Conservation (phyloP, 495 filamentous ascomycete species). For the Halenospora varia region DNA sequence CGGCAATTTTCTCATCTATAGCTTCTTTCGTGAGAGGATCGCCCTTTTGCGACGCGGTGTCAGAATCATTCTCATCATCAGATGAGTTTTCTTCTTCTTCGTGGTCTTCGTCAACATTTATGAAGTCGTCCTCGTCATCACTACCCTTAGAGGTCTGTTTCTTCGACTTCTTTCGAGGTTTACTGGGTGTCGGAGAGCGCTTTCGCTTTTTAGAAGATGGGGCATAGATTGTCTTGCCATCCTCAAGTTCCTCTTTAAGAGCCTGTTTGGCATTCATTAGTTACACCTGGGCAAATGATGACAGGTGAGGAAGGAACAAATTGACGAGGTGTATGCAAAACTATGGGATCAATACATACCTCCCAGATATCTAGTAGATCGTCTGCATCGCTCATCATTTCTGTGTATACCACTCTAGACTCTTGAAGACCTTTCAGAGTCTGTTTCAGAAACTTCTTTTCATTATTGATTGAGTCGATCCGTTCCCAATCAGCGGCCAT, state of each 20-base stretch:
- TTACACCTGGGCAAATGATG: neutral
- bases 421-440: slow-evolving; percentile 33
- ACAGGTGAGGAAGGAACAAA: too few relatives aligned
- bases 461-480: slow-evolving; percentile 31
- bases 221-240: slow-evolving; percentile 46
- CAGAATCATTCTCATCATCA: neutral
- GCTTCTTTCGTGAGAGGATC: slow-evolving; percentile 1
- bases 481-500: slow-evolving; percentile 19
- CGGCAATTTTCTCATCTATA: slow-evolving; percentile 63
- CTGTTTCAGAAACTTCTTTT: slow-evolving; percentile 30
- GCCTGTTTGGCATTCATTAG: neutral
- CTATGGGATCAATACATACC: neutral
- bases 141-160: neutral
- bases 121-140: neutral
- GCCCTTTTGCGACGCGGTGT: slow-evolving; percentile 4
- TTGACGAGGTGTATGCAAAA: too few relatives aligned
- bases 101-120: neutral
- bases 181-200: slow-evolving; percentile 15
- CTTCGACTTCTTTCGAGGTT: slow-evolving; percentile 15
- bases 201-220: slow-evolving; percentile 38
- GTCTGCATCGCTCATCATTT: slow-evolving; percentile 33
- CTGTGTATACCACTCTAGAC: slow-evolving; percentile 28
- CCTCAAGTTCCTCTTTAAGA: slow-evolving; percentile 36
- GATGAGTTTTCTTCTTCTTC: neutral
- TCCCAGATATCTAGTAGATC: slow-evolving; percentile 45